Conservation (phyloP, 768 basidiomycete species). For the Serendipita sp. region DNA sequence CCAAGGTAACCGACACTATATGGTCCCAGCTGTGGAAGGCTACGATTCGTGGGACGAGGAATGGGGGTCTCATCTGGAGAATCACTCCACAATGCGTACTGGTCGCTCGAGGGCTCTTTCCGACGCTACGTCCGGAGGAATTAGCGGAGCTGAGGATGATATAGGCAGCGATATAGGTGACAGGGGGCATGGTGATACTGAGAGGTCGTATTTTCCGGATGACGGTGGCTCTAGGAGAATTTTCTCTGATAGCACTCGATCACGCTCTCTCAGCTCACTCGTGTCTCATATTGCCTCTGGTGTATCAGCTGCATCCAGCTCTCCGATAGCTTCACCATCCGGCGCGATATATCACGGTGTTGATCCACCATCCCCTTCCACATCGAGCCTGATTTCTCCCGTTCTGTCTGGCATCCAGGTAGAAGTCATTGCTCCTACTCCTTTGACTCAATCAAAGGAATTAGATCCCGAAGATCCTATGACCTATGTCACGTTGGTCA, state of each 20-base stretch:
- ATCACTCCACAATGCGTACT: no score
- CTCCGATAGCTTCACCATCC: not conserved
- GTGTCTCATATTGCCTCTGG: no score
- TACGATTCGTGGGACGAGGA: not conserved
- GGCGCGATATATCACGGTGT: not conserved
- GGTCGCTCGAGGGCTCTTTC: not conserved
- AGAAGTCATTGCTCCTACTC: slow-evolving; percentile 1
- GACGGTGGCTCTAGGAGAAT: not conserved
- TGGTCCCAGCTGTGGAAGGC: not conserved
- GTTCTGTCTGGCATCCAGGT: not conserved
- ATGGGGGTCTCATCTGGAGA: not conserved
- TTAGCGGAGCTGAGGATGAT: not conserved
- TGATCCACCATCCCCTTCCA: not conserved
- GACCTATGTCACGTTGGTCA: not conserved
- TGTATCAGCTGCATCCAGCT: not conserved
- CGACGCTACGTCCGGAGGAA: not conserved
- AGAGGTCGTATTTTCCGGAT: not conserved
- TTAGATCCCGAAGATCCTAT: not conserved
- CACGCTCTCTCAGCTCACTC: no score
- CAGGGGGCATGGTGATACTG: not conserved
- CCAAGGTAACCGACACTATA: no score
- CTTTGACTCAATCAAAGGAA: not conserved
- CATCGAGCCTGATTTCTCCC: not conserved
- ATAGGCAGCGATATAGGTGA: not conserved
- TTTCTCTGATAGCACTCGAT: no score